Conservation (phyloP, 2,329 filamentous ascomycete genomes). For the Fusarium graminum region DNA sequence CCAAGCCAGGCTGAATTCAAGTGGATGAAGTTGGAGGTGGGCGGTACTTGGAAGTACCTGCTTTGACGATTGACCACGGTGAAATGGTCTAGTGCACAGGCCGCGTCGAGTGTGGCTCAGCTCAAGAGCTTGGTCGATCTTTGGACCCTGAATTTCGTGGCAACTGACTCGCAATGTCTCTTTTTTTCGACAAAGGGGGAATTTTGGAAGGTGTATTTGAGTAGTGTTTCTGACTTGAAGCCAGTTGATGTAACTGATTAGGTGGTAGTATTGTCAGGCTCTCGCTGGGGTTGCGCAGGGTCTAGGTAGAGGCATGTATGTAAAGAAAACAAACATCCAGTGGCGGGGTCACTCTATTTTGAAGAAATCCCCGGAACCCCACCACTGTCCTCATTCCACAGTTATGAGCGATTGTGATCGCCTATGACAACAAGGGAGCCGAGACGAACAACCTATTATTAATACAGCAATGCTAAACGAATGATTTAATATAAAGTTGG, state of each 20-base stretch:
- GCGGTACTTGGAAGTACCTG: conserved; percentile 29
- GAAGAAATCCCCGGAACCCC: conserved; percentile 36
- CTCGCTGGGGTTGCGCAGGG: conserved; percentile 10
- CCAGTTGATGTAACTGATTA: background rate
- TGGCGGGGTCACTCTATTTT: conserved; percentile 38
- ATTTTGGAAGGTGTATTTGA: background rate
- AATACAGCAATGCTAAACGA: background rate
- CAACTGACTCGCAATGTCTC: background rate
- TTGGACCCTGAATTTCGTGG: conserved; percentile 20
- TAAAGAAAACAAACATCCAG: conserved; percentile 43
- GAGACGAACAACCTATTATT: background rate
- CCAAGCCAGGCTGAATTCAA: conserved; percentile 9
- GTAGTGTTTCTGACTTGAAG: background rate
- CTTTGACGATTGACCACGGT: conserved; percentile 19
- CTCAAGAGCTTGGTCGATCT: conserved; percentile 18
- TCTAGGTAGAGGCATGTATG: conserved; percentile 6
- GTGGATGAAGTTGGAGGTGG: conserved; percentile 32
- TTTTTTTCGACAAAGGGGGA: background rate
- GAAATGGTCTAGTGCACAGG: conserved; percentile 20
- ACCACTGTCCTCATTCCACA: conserved; percentile 19
- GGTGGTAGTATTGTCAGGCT: background rate
- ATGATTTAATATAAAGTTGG: background rate
- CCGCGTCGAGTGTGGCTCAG: conserved; percentile 50
- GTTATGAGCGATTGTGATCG: conserved; percentile 5
- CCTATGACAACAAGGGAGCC: background rate